These are phyloP conservation scores for Heritiera fomes DNA, from an alignment of 345 rosid species.

Conservation along the genomic window DNA sequence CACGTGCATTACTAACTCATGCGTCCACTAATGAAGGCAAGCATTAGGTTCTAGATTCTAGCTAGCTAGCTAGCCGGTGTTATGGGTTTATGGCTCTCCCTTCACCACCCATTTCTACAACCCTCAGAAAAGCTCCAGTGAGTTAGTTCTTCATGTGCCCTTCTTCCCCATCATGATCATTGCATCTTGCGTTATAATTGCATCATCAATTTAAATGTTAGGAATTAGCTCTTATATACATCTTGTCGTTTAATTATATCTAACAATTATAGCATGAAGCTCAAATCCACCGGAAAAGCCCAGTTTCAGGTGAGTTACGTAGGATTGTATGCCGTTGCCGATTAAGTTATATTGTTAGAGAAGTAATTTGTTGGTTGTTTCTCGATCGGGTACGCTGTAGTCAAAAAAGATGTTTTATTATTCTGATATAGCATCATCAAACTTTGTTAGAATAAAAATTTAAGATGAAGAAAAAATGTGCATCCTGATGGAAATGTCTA, in stretches of 20 bases:
- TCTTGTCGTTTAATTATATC: neutral
- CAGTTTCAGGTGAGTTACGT: neutral
- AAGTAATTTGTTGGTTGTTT: neutral
- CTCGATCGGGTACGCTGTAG: too few species aligned
- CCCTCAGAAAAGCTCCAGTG: slow-evolving; percentile 13
- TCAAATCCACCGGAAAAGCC: neutral
- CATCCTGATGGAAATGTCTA: too few species aligned
- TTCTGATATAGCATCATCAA: neutral
- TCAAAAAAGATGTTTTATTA: neutral
- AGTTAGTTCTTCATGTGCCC: slow-evolving; percentile 99
- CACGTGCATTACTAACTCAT: slow-evolving; percentile 98
- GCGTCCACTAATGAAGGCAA: neutral
- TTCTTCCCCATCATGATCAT: slow-evolving; percentile 93
- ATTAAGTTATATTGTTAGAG: neutral
- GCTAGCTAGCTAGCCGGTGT: neutral
- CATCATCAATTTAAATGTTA: neutral
- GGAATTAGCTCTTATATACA: neutral
- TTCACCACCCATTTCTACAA: neutral
- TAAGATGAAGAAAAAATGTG: too few species aligned
- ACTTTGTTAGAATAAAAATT: too few species aligned
- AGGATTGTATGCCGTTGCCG: neutral
- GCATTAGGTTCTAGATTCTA: neutral
- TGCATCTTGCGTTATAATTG: slow-evolving; percentile 35
- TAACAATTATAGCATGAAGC: neutral
- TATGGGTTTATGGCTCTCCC: neutral